A percentile compares a stretch with the other conserved stretches of the same genome.
Evolutionary conservation across 257 asterid genomes (phyloP).

Genomic region (Ajuga chamaepitys): DNA sequence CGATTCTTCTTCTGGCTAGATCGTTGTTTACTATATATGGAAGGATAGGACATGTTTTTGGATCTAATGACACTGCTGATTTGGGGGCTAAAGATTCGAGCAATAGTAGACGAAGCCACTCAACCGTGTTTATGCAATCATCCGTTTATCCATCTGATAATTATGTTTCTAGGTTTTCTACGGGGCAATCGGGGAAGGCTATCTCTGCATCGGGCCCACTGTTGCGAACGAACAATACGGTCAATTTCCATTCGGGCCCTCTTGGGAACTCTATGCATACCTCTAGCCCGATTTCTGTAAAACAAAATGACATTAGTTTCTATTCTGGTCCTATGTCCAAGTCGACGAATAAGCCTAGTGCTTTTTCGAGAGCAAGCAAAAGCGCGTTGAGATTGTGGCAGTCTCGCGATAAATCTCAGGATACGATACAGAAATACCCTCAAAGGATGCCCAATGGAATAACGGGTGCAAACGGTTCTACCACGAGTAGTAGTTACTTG

Average conservation of each 20-base stretch:
- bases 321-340: slow-evolving; percentile 61
- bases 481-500: slow-evolving; percentile 12
- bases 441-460: slow-evolving; percentile 21
- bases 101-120: slow-evolving; percentile 45
- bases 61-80: slow-evolving; percentile 35
- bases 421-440: slow-evolving; percentile 26
- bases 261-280: slow-evolving; percentile 35
- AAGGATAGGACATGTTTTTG: slow-evolving; percentile 80
- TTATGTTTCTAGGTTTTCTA: slow-evolving; percentile 41
- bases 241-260: slow-evolving; percentile 53
- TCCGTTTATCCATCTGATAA: slow-evolving; percentile 75
- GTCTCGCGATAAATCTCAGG: slow-evolving; percentile 44
- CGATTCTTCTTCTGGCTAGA: slow-evolving; percentile 67
- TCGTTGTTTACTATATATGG: slow-evolving; percentile 56
- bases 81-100: slow-evolving; percentile 40
- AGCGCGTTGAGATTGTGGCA: slow-evolving; percentile 45
- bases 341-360: slow-evolving; percentile 43
- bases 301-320: slow-evolving; percentile 26
- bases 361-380: slow-evolving; percentile 36
- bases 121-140: slow-evolving; percentile 61
- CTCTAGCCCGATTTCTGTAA: slow-evolving; percentile 35
- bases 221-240: slow-evolving; percentile 26
- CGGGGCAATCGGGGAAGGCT: slow-evolving; percentile 34
- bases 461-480: slow-evolving; percentile 32
- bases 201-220: slow-evolving; percentile 64